These are phyloP conservation scores for Insectozyma bohioensis DNA, from an alignment of 1,139 yeast genomes.

Conservation along the genomic window DNA sequence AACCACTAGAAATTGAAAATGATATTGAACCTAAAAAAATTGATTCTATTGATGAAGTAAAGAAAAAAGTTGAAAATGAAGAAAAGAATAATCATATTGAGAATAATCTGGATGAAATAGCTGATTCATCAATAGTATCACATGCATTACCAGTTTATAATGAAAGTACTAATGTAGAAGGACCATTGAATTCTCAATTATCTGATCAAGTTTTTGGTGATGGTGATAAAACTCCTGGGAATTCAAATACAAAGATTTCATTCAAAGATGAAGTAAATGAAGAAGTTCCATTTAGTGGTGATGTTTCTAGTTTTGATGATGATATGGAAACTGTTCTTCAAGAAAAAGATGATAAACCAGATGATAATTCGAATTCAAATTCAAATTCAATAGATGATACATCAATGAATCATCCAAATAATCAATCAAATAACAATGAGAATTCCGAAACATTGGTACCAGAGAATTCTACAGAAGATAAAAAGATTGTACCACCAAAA, in stretches of 20 bases:
- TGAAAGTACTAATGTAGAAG: neutral
- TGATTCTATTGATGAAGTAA: neutral
- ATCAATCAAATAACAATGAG: too few relatives aligned
- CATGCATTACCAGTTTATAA: neutral
- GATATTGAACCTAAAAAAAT: too few relatives aligned
- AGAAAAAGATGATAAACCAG: conserved; percentile 20
- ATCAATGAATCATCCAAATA: too few relatives aligned
- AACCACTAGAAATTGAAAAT: too few relatives aligned
- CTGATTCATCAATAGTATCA: neutral
- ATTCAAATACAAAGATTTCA: conserved; percentile 29
- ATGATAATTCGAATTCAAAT: too few relatives aligned
- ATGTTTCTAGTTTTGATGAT: conserved; percentile 30
- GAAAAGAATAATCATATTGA: neutral
- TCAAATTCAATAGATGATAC: too few relatives aligned
- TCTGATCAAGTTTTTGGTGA: conserved; percentile 18
- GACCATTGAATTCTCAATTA: conserved; percentile 3
- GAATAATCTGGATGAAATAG: neutral
- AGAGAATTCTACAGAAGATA: too few relatives aligned
- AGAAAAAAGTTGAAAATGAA: neutral
- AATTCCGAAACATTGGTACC: too few relatives aligned
- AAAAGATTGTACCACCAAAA: too few relatives aligned
- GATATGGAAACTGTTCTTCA: conserved; percentile 36
- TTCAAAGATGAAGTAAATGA: conserved; percentile 32
- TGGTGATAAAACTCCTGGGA: conserved; percentile 40
- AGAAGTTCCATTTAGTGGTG: conserved; percentile 17